Percentiles rank a stretch among this genome's conserved stretches.
These are phyloP conservation scores for Carex littledalei DNA, from an alignment of 176 grass and related monocot genomes.

Conservation along the genomic window DNA sequence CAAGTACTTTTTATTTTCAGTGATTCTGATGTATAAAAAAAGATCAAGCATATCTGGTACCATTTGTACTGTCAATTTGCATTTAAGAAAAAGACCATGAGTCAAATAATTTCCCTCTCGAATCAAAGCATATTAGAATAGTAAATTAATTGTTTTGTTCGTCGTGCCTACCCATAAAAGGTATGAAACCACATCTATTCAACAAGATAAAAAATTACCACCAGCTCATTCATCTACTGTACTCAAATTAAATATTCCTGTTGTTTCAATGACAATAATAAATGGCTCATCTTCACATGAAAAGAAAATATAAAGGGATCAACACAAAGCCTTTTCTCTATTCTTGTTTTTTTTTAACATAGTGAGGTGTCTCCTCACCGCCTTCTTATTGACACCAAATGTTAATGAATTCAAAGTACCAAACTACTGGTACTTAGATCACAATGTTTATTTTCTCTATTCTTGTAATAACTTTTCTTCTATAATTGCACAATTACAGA, in stretches of 20 bases:
- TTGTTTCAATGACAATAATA: neutral
- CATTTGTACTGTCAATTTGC: neutral
- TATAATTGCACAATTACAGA: too few relatives aligned
- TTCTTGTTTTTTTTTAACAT: too few relatives aligned
- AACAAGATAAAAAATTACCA: neutral
- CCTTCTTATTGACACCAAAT: too few relatives aligned
- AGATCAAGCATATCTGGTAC: neutral
- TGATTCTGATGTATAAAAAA: neutral
- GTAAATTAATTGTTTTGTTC: conserved; percentile 1
- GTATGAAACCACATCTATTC: neutral
- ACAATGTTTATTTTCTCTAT: neutral
- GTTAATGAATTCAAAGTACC: too few relatives aligned
- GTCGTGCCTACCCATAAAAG: neutral
- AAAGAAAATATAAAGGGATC: neutral
- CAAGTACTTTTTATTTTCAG: neutral
- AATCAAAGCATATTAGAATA: neutral
- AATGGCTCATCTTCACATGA: neutral
- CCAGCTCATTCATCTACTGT: neutral
- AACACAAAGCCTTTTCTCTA: neutral
- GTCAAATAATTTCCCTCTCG: neutral
- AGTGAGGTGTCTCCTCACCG: too few relatives aligned
- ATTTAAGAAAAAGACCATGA: neutral
- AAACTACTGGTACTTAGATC: too few relatives aligned
- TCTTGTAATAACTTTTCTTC: too few relatives aligned
- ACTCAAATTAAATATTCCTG: neutral